These are phyloP conservation scores for Sarocladium brachiariae DNA, from an alignment of 2,329 filamentous ascomycete species.

Conservation along the genomic window DNA sequence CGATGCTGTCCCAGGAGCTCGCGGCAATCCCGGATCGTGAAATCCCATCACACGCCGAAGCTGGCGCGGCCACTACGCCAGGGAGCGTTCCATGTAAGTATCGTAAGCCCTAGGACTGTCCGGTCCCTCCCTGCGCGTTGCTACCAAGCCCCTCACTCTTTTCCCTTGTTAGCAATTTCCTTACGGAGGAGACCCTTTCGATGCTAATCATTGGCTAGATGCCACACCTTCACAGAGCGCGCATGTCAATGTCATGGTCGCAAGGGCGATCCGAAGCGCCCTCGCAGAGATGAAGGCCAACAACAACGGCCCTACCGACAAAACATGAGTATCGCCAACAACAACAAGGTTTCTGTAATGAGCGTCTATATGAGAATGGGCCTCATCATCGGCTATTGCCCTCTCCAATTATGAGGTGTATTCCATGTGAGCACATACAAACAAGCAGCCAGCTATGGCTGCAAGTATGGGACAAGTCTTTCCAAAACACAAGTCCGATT, in stretches of 20 bases:
- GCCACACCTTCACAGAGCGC: constrained; percentile 2
- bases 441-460: no score
- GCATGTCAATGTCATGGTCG: constrained; percentile 19
- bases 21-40: constrained; percentile 11
- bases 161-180: no score
- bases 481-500: no score
- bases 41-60: not conserved
- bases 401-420: no score
- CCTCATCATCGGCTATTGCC: no score
- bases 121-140: no score
- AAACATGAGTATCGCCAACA: not conserved
- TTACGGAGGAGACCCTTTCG: no score
- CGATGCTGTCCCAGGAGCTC: constrained; percentile 11
- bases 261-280: constrained; percentile 18
- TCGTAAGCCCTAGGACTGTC: not conserved
- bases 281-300: constrained; percentile 12
- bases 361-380: no score
- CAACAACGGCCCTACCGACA: not conserved
- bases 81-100: not conserved
- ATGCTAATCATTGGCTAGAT: not conserved
- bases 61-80: not conserved
- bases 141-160: no score
- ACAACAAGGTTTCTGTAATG: no score
- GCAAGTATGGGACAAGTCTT: no score
- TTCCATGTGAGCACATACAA: no score